Conservation (phyloP, 768 basidiomycete genomes). For the Agaricus blazei region DNA sequence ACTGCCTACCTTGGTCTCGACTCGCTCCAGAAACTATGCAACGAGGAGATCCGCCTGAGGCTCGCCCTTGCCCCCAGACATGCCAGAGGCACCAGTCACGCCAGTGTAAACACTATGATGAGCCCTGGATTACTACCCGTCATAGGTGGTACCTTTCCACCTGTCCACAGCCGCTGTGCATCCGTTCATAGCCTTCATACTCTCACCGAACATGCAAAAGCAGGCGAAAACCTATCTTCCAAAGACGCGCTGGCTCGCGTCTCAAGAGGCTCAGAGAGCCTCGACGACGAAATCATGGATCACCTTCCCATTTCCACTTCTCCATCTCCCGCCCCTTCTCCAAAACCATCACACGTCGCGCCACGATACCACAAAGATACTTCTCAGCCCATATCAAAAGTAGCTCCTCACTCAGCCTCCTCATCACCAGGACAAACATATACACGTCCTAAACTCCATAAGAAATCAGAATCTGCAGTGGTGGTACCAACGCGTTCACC, state of each 20-base stretch:
- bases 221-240: slow-evolving; percentile 7
- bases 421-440: slow-evolving; percentile 4
- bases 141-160: slow-evolving; percentile 8
- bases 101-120: slow-evolving; percentile 21
- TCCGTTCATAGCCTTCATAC: slow-evolving; percentile 61
- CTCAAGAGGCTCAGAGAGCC: slow-evolving; percentile 2
- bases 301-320: neutral
- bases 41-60: slow-evolving; percentile 55
- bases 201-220: slow-evolving; percentile 49
- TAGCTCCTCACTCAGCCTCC: neutral
- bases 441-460: neutral
- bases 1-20: slow-evolving; percentile 70
- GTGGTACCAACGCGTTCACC: neutral
- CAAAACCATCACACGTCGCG: neutral
- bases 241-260: slow-evolving; percentile 1
- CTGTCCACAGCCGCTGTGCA: slow-evolving; percentile 42
- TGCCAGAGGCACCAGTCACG: slow-evolving; percentile 33
- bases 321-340: neutral
- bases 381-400: neutral
- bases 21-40: slow-evolving; percentile 59
- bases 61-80: slow-evolving; percentile 33
- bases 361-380: neutral
- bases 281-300: neutral
- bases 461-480: slow-evolving; percentile 2
- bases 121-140: neutral